phyloP scores from a whole-genome alignment of 768 basidiomycete species.

The Psilocybe subaeruginosa region DNA sequence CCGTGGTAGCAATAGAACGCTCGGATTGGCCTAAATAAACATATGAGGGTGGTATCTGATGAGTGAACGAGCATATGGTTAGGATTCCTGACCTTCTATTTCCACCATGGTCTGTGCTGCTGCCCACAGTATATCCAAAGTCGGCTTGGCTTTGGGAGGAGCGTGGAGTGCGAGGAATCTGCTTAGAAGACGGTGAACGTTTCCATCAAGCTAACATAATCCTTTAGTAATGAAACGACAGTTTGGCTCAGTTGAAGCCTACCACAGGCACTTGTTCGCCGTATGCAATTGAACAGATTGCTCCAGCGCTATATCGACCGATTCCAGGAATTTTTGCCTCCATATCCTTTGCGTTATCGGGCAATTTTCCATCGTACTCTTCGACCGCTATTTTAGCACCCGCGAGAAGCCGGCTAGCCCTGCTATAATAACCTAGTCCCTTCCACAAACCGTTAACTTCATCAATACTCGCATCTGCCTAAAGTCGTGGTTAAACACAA shows the following conservation, averaged over 20 bases:
- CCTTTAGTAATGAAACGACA: constrained; percentile 5
- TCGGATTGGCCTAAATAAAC: neutral
- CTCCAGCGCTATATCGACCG: constrained; percentile 87
- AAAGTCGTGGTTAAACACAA: constrained; percentile 17
- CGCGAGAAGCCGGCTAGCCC: constrained; percentile 77
- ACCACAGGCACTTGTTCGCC: constrained; percentile 84
- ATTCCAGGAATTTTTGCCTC: constrained; percentile 86
- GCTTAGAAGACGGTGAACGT: constrained; percentile 85
- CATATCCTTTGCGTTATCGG: constrained; percentile 79
- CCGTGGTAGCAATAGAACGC: constrained; percentile 5
- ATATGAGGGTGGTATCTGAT: neutral
- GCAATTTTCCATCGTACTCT: constrained; percentile 70
- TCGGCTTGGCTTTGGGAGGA: constrained; percentile 75
- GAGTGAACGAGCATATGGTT: neutral
- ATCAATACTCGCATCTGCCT: constrained; percentile 77
- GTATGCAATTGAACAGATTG: constrained; percentile 87
- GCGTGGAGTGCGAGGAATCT: constrained; percentile 84
- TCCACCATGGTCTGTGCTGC: constrained; percentile 74
- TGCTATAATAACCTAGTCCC: constrained; percentile 89
- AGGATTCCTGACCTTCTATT: constrained; percentile 24
- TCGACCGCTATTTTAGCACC: constrained; percentile 83
- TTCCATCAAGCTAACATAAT: constrained; percentile 76
- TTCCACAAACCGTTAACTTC: constrained; percentile 91
- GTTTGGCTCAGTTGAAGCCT: constrained; percentile 28
- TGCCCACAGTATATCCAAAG: constrained; percentile 82